Evolutionary conservation across 1,284 basidiomycete genomes (phyloP).

Genomic region (Tylopilus orsonianus): DNA sequence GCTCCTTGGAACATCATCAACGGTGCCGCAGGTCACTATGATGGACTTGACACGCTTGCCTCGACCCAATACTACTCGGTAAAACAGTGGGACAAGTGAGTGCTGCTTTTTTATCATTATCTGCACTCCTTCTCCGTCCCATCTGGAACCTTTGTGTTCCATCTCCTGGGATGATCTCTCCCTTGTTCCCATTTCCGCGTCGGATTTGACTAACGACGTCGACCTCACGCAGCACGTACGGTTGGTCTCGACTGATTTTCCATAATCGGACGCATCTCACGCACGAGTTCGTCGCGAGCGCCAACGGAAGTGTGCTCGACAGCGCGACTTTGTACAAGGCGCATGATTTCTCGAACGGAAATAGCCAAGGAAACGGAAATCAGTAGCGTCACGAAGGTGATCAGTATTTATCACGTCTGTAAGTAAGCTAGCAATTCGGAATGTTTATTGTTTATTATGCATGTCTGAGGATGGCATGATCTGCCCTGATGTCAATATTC

Average conservation of each 20-base stretch:
- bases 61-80: constrained; percentile 9
- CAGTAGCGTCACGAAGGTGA: neutral
- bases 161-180: no score
- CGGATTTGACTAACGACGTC: neutral
- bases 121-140: no score
- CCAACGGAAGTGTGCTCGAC: constrained; percentile 29
- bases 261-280: constrained; percentile 33
- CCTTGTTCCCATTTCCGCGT: neutral
- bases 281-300: constrained; percentile 31
- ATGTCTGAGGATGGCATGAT: neutral
- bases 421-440: neutral
- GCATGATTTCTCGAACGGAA: constrained; percentile 15
- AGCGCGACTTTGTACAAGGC: constrained; percentile 30
- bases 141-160: neutral
- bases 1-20: constrained; percentile 33
- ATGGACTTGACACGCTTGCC: constrained; percentile 26
- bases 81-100: constrained; percentile 20
- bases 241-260: constrained; percentile 33
- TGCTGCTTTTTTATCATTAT: no score
- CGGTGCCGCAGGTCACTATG: constrained; percentile 31
- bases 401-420: no score
- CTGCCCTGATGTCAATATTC: neutral
- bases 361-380: neutral
- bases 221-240: constrained; percentile 19
- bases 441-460: neutral